Conservation (phyloP, 768 basidiomycete species). For the Auricularia auricula-judae region DNA sequence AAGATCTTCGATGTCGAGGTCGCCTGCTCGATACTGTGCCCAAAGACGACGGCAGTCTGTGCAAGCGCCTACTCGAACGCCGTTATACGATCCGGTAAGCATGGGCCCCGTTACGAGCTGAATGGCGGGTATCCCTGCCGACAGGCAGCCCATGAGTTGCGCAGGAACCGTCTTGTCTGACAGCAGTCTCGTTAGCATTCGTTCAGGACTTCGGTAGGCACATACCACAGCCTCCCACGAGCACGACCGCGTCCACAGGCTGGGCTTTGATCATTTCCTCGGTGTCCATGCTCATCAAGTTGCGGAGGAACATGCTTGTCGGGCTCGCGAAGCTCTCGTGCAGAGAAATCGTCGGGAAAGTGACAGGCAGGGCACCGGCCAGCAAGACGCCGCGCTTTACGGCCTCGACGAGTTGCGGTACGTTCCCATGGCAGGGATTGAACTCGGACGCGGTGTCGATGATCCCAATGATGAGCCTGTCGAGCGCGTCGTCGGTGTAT, state of each 20-base stretch:
- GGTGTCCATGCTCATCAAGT: slow-evolving; percentile 17
- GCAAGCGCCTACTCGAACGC: slow-evolving; percentile 15
- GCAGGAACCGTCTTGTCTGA: slow-evolving; percentile 19
- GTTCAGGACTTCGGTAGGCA: not conserved
- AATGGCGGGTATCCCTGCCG: slow-evolving; percentile 14
- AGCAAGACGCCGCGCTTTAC: slow-evolving; percentile 15
- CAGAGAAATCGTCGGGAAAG: slow-evolving; percentile 16
- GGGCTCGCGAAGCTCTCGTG: slow-evolving; percentile 15
- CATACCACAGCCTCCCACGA: slow-evolving; percentile 10
- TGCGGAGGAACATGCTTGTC: slow-evolving; percentile 1
- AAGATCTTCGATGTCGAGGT: slow-evolving; percentile 17
- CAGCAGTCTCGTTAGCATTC: slow-evolving; percentile 4
- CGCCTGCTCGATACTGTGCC: slow-evolving; percentile 15
- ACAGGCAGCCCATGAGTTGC: slow-evolving; percentile 17
- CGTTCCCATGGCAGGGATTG: slow-evolving; percentile 19
- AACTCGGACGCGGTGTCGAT: slow-evolving; percentile 17
- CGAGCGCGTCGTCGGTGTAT: slow-evolving; percentile 18
- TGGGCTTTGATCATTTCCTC: slow-evolving; percentile 18
- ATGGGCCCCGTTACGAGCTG: slow-evolving; percentile 17
- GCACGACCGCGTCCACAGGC: slow-evolving; percentile 18
- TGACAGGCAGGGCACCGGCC: slow-evolving; percentile 13
- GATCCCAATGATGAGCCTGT: slow-evolving; percentile 16
- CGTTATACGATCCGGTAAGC: slow-evolving; percentile 14
- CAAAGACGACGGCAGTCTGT: slow-evolving; percentile 18
- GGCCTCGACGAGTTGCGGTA: slow-evolving; percentile 11